Evolutionary conservation across 1,284 basidiomycete genomes (phyloP), one percentile per base, ranked within the genome.

Genomic region (Trametes hirsuta): DNA sequence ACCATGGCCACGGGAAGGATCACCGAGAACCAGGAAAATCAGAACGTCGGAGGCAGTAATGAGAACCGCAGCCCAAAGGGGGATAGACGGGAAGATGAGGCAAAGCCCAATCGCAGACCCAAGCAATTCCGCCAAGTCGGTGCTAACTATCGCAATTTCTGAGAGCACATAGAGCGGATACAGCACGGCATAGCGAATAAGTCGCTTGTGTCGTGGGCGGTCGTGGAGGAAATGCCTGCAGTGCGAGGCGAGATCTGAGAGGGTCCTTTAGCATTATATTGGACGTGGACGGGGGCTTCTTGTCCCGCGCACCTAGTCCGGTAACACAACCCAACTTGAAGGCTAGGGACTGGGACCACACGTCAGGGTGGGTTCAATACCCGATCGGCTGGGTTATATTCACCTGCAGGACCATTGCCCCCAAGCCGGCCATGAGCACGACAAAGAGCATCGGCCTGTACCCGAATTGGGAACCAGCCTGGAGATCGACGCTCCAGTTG

Each of bases 21-120:
- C 86, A 11, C 84, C 80, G 62, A 90, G 73, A 3, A 82, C 78
- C 54, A 91, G 80, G 57, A 94, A 82, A 60, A 98, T 72, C 58
- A 98, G 77, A 24, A 96, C 93, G 71, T 98, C 95, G 45, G 81
- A 80, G 0, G 88, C 88, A 3, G 95, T 97, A 60, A 97, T 81
- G 53, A 96, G 79, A 1, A 97, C 91, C 37, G 87, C 89, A 2
- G 86, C 89, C 82, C 86, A 94, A 8, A 95, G 78, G 34, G 93
- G 85, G n/a, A 97, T 77, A 35, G 77, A 76, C 0, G 94, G 94
- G 67, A 96, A 91, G 35, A 97, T 80, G 74, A 97, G 78, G 70
- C 87, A 88, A 44, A 97, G 77, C 0, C 88, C 91, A 52, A 93
- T 91, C 1, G 90, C 90, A 34, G 83, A 85, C 0, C 94, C 94